Evolutionary conservation across 345 rosid genomes (phyloP), one percentile per base, ranked within the genome.

Genomic region (Hibiscus mutabilis): DNA sequence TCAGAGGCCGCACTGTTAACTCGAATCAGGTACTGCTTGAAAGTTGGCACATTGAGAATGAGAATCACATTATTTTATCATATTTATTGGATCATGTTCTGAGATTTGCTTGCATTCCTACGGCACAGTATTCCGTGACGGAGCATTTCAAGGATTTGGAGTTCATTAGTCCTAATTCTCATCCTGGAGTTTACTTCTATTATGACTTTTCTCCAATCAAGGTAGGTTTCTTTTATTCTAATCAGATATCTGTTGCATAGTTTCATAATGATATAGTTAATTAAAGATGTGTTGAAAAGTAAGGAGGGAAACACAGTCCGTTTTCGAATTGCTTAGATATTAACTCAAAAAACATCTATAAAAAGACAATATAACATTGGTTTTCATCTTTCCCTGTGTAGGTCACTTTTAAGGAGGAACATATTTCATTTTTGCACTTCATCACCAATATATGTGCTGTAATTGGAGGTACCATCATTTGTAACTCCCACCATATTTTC

Each of bases 121-220:
- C 42, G 72, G 29, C 69, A 31, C 82, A 91, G 97, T 93, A 85
- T 78, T 93, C 98, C 44, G 96, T 93, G 63, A 91, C 95, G 0
- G 92, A 93, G 80, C 97, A 91, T 79, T 91, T 85, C 76, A 89
- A 84, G 82, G 81, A 76, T 29, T 60, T 82, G 27, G 87, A 85
- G 61, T 58, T 84, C 66, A 84, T 84, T 74, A 82, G 76, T 22
- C 65, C 68, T 52, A 81, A 81, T 61, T 75, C 74, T 4, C 79
- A 83, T 29, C 86, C 94, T 22, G 98, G 96, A 68, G 93, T 93
- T 66, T 91, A 89, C 87, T 88, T 93, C 90, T 83, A 86, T 79
- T 91, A 91, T 74, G 98, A 91, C 71, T 88, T 93, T 27, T 91
- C 94, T 57, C 98, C 98, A 18, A 91, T 93, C 40, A 93, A 93